Evolutionary conservation across 2,329 filamentous ascomycete genomes (phyloP).

Genomic region (Ophiostoma piceae): DNA sequence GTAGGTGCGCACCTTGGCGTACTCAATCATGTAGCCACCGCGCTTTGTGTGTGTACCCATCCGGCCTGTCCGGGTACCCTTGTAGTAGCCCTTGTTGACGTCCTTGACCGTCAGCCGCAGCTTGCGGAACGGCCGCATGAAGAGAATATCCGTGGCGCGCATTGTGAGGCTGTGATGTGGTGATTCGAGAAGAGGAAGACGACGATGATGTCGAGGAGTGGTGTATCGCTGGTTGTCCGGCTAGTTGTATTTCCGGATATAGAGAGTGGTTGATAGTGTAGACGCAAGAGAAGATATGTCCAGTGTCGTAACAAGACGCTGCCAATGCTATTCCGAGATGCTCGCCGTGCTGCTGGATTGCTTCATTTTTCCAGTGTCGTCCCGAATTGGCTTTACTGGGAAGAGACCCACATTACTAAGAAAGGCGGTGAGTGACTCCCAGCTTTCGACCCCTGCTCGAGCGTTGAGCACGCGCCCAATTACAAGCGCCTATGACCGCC

Average conservation of each 20-base stretch:
- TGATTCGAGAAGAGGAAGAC: background rate
- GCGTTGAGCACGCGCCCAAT: background rate
- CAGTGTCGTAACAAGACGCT: background rate
- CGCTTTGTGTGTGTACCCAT: slow-evolving; percentile 81
- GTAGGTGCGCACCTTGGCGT: slow-evolving; percentile 83
- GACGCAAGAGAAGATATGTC: background rate
- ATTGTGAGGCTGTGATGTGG: slow-evolving; percentile 38
- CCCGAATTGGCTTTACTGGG: background rate
- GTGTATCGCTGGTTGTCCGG: background rate
- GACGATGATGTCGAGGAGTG: background rate
- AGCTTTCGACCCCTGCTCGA: background rate
- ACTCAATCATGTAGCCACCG: slow-evolving; percentile 81
- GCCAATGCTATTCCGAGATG: background rate
- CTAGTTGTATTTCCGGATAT: background rate
- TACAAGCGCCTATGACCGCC: background rate
- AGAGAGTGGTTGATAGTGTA: background rate
- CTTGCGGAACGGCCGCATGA: slow-evolving; percentile 66
- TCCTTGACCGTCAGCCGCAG: slow-evolving; percentile 85
- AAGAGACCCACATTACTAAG: slow-evolving; percentile 2
- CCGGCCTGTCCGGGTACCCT: slow-evolving; percentile 82
- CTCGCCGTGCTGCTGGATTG: background rate
- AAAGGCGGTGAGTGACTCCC: slow-evolving; percentile 5
- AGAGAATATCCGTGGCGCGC: slow-evolving; percentile 58
- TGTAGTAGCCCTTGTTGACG: slow-evolving; percentile 92
- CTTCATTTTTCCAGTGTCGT: slow-evolving; percentile 14